Base-by-base conservation (phyloP, 495 filamentous ascomycete species). In the Parathielavia hyrcaniae region DNA sequence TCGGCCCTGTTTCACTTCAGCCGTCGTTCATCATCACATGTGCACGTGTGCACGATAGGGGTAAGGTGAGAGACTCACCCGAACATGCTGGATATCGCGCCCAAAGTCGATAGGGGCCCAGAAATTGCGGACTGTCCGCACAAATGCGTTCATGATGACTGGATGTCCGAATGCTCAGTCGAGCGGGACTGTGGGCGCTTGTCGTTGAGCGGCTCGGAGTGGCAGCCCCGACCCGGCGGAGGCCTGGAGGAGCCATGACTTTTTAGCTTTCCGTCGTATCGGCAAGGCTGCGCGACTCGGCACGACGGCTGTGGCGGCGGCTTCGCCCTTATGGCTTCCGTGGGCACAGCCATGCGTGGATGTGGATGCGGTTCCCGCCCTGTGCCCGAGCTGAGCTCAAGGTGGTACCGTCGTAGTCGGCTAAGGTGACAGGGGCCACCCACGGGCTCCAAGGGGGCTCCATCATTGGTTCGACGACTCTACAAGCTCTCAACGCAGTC, bases 21-120 rank as follows among this genome's bases (percentile, higher is more conserved):
- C n/a, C n/a, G n/a, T n/a, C n/a, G n/a, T n/a, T n/a, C n/a, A n/a
- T n/a, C n/a, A n/a, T n/a, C n/a, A n/a, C n/a, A n/a, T n/a, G n/a
- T n/a, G n/a, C n/a, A n/a, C n/a, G n/a, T n/a, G n/a, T n/a, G n/a
- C n/a, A n/a, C n/a, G n/a, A n/a, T n/a, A 39, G 36, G 36, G 3
- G 36, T 2, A 39, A 12, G 36, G 4, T 12, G 36, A 39, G 20
- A 46, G 13, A 14, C 46, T 32, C 32, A 49, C 46, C 46, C 46
- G 46, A 13, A 49, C 46, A 49, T 49, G 46, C n/a, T 49, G 46
- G 9, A 49, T 49, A n/a, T 49, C 46, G 46, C 46, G 46, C 9
- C 30, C 32, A 16, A 34, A 17, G 30, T 49, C 46, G 9, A 49
- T 5, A 11, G 46, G 46, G 26, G 32, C 46, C 46, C 46, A 49